Evolutionary conservation across 257 asterid species (phyloP), one percentile per base, ranked within the genome.

Genomic region (Solanum commersonii): DNA sequence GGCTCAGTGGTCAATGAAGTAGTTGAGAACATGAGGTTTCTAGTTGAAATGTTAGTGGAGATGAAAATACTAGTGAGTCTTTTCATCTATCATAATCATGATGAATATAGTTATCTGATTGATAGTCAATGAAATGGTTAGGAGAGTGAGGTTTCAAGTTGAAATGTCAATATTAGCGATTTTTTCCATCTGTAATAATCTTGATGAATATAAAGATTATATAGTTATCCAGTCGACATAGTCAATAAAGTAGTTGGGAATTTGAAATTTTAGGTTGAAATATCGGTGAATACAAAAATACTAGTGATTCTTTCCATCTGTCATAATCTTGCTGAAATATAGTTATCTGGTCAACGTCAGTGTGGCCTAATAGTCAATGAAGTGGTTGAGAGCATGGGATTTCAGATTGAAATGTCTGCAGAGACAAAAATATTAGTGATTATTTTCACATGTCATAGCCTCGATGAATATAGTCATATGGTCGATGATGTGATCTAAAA

Each of bases 271-370:
- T 0, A 6, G 1, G 23, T 52, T 52, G n/a, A 52, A 52, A 6
- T 52, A 16, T 52, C 23, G 1, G 5, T 44, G 18, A 4, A 1
- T 0, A 52, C 9, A 52, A 52, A 49, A 52, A 2, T 16, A 52
- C 23, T 52, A 6, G n/a, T 56, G 65, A 18, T 56, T 56, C 10
- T 56, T 56, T 56, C 0, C n/a, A 3, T 6, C 11, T 2, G 11
- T 56, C n/a, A 2, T 18, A 1, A 56, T 56, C n/a, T 18, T 56
- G 11, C 10, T 20, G 34, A 20, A 18, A 56, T 56, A 56, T 18
- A 6, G 65, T 18, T 56, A 56, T 18, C 4, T 18, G 10, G 0
- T 52, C 0, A 0, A 52, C n/a, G 65, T 0, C 4, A 16, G 1
- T 18, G n/a, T 56, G n/a, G 1, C 4, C n/a, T 56, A 56, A 56